Evolutionary conservation across 306 rosid genomes (phyloP).

Genomic region (Sindora glabra): DNA sequence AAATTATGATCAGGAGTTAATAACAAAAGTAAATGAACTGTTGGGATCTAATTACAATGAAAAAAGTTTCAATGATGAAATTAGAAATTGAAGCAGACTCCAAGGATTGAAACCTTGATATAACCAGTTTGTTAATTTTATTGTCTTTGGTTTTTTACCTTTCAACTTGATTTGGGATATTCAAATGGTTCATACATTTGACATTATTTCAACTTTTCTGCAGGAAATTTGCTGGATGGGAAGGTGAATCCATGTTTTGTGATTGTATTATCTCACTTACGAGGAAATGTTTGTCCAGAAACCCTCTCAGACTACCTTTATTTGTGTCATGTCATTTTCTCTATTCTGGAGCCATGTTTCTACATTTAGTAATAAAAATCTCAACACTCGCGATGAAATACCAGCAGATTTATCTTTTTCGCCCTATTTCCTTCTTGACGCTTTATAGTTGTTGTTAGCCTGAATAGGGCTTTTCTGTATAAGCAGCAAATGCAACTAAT

Average conservation of each 20-base stretch:
- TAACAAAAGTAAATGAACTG: no score
- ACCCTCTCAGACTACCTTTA: conserved; percentile 20
- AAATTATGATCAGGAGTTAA: no score
- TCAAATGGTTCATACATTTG: not conserved
- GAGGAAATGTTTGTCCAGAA: conserved; percentile 34
- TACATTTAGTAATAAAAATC: conserved; percentile 37
- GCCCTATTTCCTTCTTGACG: no score
- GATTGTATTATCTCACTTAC: conserved; percentile 24
- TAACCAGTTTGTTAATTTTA: not conserved
- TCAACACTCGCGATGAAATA: no score
- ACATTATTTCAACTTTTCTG: conserved; percentile 1
- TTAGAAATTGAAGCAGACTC: no score
- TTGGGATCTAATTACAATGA: no score
- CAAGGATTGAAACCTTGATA: not conserved
- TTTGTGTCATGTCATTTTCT: conserved; percentile 12
- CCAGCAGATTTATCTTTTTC: no score
- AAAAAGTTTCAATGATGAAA: no score
- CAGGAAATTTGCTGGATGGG: conserved; percentile 38
- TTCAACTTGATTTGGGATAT: not conserved
- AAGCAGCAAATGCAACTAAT: no score
- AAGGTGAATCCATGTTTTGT: conserved; percentile 37
- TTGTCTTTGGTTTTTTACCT: not conserved
- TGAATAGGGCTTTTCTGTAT: no score
- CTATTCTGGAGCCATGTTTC: conserved; percentile 22
- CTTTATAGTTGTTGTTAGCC: no score